These are phyloP conservation scores for Globisporangium nagaii DNA, from an alignment of 352 stramenopile genomes.

Conservation along the genomic window DNA sequence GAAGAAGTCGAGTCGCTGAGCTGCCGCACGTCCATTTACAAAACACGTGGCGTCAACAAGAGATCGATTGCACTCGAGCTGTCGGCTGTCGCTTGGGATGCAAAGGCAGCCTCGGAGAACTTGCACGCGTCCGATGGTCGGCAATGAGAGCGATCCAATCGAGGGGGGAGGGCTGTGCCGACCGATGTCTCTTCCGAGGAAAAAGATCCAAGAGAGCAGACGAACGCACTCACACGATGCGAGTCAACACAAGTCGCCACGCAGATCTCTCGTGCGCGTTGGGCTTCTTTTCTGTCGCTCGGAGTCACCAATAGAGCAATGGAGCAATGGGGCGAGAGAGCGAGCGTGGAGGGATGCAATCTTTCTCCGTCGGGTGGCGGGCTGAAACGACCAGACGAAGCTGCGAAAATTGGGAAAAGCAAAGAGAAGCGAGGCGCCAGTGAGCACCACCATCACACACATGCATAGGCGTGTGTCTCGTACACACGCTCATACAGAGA, in stretches of 20 bases:
- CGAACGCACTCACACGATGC: no score
- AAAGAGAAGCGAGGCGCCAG: background rate
- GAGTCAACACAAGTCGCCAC: no score
- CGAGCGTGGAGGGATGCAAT: background rate
- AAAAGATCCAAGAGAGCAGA: no score
- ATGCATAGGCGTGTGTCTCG: background rate
- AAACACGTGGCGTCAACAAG: constrained; percentile 1
- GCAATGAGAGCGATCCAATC: no score
- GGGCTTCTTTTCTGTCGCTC: no score
- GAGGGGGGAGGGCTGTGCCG: no score
- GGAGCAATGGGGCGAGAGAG: background rate
- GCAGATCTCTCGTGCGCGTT: no score
- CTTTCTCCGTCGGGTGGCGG: background rate
- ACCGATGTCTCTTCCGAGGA: no score
- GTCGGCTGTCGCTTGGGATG: no score
- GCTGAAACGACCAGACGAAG: background rate
- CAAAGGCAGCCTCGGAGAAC: no score
- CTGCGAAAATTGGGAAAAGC: background rate
- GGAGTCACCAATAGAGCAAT: no score
- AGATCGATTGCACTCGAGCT: background rate
- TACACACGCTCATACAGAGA: background rate
- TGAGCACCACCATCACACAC: background rate
- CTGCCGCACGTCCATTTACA: constrained; percentile 6
- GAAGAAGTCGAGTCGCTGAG: background rate
- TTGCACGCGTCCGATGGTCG: no score